Evolutionary conservation across 441 rosid species (phyloP).

Genomic region (Populus hybrid): DNA sequence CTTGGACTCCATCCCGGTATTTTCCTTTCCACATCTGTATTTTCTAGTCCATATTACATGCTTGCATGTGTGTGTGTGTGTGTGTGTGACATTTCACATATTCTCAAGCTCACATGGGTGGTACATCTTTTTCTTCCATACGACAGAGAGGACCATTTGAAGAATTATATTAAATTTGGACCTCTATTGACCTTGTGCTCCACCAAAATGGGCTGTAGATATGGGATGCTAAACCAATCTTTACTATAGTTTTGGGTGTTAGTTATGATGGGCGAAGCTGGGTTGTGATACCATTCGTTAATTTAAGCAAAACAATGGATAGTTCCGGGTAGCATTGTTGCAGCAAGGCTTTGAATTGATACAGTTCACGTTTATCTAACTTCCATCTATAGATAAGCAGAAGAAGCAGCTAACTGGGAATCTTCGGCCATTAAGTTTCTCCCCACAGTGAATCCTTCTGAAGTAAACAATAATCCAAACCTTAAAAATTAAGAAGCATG

Average conservation of each 20-base stretch:
- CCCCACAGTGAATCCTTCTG: neutral
- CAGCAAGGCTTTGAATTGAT: neutral
- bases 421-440: neutral
- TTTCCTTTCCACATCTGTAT: slow-evolving; percentile 14
- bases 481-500: neutral
- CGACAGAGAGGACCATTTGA: neutral
- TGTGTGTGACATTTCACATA: slow-evolving; percentile 43
- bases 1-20: slow-evolving; percentile 87
- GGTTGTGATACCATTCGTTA: neutral
- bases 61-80: no score
- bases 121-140: neutral
- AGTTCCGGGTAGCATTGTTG: neutral
- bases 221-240: neutral
- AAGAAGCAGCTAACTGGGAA: neutral
- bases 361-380: neutral
- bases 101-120: neutral
- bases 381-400: neutral
- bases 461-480: neutral
- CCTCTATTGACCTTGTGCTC: neutral
- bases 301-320: neutral
- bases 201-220: no score
- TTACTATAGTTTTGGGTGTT: neutral
- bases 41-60: slow-evolving; percentile 1
- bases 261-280: neutral
- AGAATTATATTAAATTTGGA: neutral